Evolutionary conservation across 768 basidiomycete species (phyloP).

Genomic region (Amanita rimosa): DNA sequence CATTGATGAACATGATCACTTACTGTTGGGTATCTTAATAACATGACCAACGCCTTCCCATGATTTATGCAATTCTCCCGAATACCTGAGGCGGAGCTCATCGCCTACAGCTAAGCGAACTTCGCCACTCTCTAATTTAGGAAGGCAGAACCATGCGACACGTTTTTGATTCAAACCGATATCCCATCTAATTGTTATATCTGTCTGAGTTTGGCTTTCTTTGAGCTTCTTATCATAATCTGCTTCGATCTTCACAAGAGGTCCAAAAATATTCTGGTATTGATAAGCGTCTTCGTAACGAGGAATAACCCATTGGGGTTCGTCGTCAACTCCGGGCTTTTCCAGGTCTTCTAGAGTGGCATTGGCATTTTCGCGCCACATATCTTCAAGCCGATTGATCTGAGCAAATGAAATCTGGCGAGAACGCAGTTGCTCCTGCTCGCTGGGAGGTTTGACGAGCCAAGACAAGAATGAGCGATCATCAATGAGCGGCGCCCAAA

Average conservation of each 20-base stretch:
- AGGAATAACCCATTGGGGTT: slow-evolving; percentile 83
- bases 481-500: slow-evolving; percentile 98
- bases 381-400: slow-evolving; percentile 93
- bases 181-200: slow-evolving; percentile 95
- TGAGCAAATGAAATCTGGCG: slow-evolving; percentile 96
- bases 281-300: slow-evolving; percentile 99
- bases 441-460: slow-evolving; percentile 95
- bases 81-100: slow-evolving; percentile 82
- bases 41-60: slow-evolving; percentile 99
- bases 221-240: slow-evolving; percentile 98
- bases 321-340: slow-evolving; percentile 95
- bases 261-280: slow-evolving; percentile 99
- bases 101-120: slow-evolving; percentile 95
- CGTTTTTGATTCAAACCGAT: slow-evolving; percentile 97
- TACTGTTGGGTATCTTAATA: slow-evolving; percentile 98
- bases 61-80: slow-evolving; percentile 79
- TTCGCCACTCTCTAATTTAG: slow-evolving; percentile 97
- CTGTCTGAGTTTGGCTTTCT: slow-evolving; percentile 97
- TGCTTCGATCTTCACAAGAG: slow-evolving; percentile 98
- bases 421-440: slow-evolving; percentile 91
- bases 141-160: slow-evolving; percentile 95
- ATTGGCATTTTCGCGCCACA: slow-evolving; percentile 94
- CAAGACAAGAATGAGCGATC: slow-evolving; percentile 98
- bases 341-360: slow-evolving; percentile 96
- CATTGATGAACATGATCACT: slow-evolving; percentile 17